Percentiles rank a stretch among this genome's conserved stretches.
Evolutionary conservation across 2,329 filamentous ascomycete genomes (phyloP).

Genomic region (Meredithiella fracta): DNA sequence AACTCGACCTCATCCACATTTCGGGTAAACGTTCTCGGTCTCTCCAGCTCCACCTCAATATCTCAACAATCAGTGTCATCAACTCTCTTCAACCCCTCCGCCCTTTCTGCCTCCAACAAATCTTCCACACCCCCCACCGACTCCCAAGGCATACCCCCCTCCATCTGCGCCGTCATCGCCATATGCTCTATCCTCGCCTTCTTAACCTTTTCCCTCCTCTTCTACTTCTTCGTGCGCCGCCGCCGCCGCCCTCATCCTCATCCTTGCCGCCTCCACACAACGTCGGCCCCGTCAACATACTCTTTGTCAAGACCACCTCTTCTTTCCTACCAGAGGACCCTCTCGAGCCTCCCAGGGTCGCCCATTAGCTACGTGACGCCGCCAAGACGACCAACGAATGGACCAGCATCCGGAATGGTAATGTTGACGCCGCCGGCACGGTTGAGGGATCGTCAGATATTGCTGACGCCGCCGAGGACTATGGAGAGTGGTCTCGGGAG

Average conservation of each 20-base stretch:
- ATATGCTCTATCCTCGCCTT: slow-evolving; percentile 8
- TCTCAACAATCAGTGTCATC: not conserved
- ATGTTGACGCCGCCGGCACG: slow-evolving; percentile 7
- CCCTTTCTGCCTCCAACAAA: not conserved
- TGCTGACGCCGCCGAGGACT: slow-evolving; percentile 10
- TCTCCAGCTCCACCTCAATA: not conserved
- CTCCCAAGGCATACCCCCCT: slow-evolving; percentile 4
- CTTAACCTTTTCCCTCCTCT: slow-evolving; percentile 1
- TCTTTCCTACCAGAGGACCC: not conserved
- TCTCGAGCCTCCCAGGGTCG: slow-evolving; percentile 3
- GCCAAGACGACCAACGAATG: slow-evolving; percentile 4
- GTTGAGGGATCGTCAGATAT: slow-evolving; percentile 9
- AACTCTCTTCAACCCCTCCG: not conserved
- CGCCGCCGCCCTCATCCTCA: not conserved
- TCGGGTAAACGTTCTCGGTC: not conserved
- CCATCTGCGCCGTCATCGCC: slow-evolving; percentile 9
- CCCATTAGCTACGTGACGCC: slow-evolving; percentile 1
- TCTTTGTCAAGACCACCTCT: slow-evolving; percentile 6
- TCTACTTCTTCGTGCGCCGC: slow-evolving; percentile 7
- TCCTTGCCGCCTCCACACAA: not conserved
- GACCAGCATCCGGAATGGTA: not conserved
- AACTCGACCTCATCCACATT: not conserved
- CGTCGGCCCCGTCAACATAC: not conserved
- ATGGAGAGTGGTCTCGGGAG: slow-evolving; percentile 9
- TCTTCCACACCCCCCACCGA: not conserved